Base-by-base conservation (phyloP, 2,329 filamentous ascomycete genomes). In the Thermoascus crustaceus region DNA sequence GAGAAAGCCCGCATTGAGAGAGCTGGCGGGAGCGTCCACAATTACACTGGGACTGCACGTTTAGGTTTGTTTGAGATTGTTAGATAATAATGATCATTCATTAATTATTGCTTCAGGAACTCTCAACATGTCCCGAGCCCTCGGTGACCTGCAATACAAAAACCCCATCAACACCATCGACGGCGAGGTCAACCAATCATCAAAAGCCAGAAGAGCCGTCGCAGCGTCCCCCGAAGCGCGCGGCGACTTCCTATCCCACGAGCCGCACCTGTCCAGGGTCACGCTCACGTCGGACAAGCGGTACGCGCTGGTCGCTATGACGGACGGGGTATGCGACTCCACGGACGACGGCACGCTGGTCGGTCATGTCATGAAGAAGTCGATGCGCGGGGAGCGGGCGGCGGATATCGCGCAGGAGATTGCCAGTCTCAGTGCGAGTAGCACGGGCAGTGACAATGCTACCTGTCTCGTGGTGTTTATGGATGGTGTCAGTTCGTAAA, bases 81-180 rank as follows among this genome's bases (percentile, higher is more conserved):
- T 22, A 9, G 7, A 13, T 7, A 19, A 14, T 14, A 14, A n/a
- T n/a, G n/a, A n/a, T n/a, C n/a, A n/a, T n/a, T n/a, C 9, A 7
- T 24, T n/a, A 11, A 9, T 33, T 14, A 32, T 34, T 8, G 23
- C 21, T 18, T 17, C 11, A 55, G 53, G 55, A 18, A 49, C 52
- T 5, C 37, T 60, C 30, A 58, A 60, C 30, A 59, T 60, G 52
- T 60, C 57, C 14, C 54, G 57, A 18, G 55, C 56, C 14, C 34
- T 59, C n/a, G 56, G 57, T 3, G 57, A 59, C 35, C 43, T 60
- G 16, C 57, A 57, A 40, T 60, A 60, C 43, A 60, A 60, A 34
- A 53, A 55, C 26, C 56, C 57, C 14, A 47, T 59, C 17, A 58
- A 57, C 34, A 49, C 35, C 2, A 29, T 46, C 5, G 37, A 43